A percentile compares a stretch with the other conserved stretches of the same genome.
Evolutionary conservation across 2,329 filamentous ascomycete species (phyloP).

Genomic region (Colletotrichum gloeosporioides): DNA sequence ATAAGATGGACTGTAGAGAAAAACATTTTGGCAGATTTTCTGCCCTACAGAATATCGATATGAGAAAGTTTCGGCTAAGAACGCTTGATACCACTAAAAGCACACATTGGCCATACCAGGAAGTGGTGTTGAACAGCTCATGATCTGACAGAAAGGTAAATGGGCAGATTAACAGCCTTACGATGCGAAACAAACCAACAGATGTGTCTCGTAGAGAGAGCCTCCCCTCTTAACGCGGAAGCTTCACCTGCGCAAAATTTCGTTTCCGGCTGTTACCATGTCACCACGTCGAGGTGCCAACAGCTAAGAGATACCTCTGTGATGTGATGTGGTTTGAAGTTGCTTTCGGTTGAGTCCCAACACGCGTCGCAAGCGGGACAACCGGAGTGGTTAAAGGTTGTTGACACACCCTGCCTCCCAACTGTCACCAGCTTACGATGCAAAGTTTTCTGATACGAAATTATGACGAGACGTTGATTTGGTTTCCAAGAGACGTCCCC

Average conservation of each 20-base stretch:
- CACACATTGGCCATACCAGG: background rate
- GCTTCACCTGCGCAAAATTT: background rate
- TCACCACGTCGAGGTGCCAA: background rate
- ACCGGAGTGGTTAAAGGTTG: no score
- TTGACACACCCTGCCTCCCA: no score
- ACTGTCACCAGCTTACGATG: no score
- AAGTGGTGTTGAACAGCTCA: background rate
- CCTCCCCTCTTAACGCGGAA: background rate
- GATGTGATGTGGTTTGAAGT: accelerated
- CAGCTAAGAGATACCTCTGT: background rate
- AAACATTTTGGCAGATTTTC: background rate
- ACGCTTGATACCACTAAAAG: background rate
- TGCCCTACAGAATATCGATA: background rate
- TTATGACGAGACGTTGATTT: no score
- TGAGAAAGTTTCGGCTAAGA: background rate
- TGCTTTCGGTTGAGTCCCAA: no score
- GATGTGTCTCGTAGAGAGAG: background rate
- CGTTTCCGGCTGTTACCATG: accelerated
- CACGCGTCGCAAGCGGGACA: no score
- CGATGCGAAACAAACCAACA: background rate
- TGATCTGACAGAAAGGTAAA: background rate
- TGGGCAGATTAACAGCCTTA: accelerated
- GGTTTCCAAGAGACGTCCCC: accelerated
- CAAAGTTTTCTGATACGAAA: no score
- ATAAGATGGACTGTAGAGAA: background rate